Percentiles rank a stretch among this genome's conserved stretches.
Conservation (phyloP, 148 eudicot genomes). For the Gaultheria prostrata region DNA sequence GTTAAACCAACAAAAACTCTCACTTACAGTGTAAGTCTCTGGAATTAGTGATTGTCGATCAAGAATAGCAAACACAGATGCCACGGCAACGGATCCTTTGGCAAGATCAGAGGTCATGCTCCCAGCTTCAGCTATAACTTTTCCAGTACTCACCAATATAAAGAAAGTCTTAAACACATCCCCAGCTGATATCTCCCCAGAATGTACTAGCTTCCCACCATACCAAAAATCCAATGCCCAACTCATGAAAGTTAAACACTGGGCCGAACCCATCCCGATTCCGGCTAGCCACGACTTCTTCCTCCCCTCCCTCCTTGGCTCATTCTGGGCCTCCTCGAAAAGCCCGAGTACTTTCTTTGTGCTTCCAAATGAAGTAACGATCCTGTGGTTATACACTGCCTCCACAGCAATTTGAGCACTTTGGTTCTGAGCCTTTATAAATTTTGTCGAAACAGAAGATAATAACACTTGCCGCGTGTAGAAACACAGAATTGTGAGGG, state of each 20-base stretch:
- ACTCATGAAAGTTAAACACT: constrained; percentile 74
- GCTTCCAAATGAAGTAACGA: constrained; percentile 75
- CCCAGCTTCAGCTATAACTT: constrained; percentile 96
- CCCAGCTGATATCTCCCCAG: constrained; percentile 76
- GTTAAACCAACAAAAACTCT: not conserved
- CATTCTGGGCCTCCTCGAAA: constrained; percentile 85
- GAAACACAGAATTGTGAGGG: constrained; percentile 77
- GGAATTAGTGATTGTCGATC: constrained; percentile 63
- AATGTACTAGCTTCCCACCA: constrained; percentile 73
- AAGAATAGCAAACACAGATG: constrained; percentile 72
- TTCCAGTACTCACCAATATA: constrained; percentile 88
- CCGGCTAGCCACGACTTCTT: constrained; percentile 89
- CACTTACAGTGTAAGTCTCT: constrained; percentile 37
- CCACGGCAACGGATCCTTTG: constrained; percentile 73
- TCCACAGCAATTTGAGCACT: constrained; percentile 89
- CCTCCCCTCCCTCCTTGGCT: constrained; percentile 64
- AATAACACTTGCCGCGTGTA: constrained; percentile 73
- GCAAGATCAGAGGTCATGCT: constrained; percentile 97
- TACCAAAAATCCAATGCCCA: constrained; percentile 99
- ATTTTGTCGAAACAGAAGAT: constrained; percentile 53
- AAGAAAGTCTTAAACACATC: constrained; percentile 92
- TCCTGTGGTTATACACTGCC: constrained; percentile 84
- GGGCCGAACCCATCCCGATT: constrained; percentile 80
- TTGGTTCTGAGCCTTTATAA: constrained; percentile 60
- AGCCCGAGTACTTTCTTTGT: constrained; percentile 54